phyloP scores from a whole-genome alignment of 1,284 basidiomycete genomes.

The Sporisorium reilianum region DNA sequence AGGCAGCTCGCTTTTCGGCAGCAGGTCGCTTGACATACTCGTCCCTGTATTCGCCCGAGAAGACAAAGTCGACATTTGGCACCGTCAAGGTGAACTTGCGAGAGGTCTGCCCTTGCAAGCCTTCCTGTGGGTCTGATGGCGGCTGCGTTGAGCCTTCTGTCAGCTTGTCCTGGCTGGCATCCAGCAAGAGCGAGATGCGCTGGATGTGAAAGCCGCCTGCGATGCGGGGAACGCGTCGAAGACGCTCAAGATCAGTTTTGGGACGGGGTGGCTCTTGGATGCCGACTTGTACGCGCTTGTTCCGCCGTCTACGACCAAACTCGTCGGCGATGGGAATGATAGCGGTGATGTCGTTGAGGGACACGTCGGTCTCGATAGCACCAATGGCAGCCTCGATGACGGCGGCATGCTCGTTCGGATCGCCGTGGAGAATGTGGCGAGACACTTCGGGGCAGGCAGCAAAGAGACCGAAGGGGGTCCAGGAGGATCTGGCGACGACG shows the following conservation, averaged over 20 bases:
- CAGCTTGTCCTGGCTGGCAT: slow-evolving; percentile 29
- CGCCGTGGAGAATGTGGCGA: slow-evolving; percentile 44
- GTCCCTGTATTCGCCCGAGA: slow-evolving; percentile 55
- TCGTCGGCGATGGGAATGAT: slow-evolving; percentile 27
- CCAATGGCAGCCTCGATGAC: slow-evolving; percentile 47
- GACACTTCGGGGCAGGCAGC: slow-evolving; percentile 16
- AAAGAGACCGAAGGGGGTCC: slow-evolving; percentile 65
- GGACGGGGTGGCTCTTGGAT: slow-evolving; percentile 28
- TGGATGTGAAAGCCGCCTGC: slow-evolving; percentile 42
- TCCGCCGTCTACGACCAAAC: slow-evolving; percentile 19
- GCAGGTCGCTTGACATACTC: slow-evolving; percentile 50
- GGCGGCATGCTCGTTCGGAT: slow-evolving; percentile 63
- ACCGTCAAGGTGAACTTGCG: slow-evolving; percentile 45
- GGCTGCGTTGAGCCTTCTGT: neutral
- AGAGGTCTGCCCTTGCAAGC: neutral
- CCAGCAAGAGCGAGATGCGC: slow-evolving; percentile 44
- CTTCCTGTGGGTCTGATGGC: neutral
- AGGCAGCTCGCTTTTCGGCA: slow-evolving; percentile 49
- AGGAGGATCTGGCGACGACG: slow-evolving; percentile 42
- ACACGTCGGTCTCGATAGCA: slow-evolving; percentile 43
- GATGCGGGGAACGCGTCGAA: slow-evolving; percentile 41
- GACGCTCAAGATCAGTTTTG: slow-evolving; percentile 27
- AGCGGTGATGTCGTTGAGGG: slow-evolving; percentile 30
- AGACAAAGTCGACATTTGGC: slow-evolving; percentile 42
- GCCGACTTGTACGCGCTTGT: slow-evolving; percentile 20